phyloP scores from a whole-genome alignment of 768 basidiomycete genomes.

The Boletus rubropictus region DNA sequence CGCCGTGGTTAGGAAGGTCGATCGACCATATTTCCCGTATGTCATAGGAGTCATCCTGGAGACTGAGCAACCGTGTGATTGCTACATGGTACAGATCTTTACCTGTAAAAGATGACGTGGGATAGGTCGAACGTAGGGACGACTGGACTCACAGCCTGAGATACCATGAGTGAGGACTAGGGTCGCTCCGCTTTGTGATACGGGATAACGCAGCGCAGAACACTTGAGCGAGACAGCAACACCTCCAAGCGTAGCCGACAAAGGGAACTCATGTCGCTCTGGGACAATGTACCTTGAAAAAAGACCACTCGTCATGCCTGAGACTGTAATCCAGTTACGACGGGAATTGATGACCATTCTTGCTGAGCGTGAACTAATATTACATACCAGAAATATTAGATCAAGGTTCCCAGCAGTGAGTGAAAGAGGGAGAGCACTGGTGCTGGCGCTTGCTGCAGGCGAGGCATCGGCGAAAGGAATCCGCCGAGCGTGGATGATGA shows the following conservation, averaged over 20 bases:
- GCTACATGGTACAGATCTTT: constrained; percentile 27
- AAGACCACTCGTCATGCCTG: not conserved
- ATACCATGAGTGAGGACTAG: constrained; percentile 26
- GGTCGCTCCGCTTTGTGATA: constrained; percentile 22
- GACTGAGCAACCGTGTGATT: constrained; percentile 16
- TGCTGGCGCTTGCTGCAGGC: not conserved
- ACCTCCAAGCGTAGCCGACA: constrained; percentile 16
- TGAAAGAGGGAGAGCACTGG: not conserved
- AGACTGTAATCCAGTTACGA: not conserved
- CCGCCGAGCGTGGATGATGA: no score
- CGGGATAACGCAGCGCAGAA: constrained; percentile 22
- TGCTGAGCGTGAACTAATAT: no score
- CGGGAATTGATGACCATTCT: not conserved
- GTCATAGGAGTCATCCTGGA: constrained; percentile 10
- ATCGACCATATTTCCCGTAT: constrained; percentile 33
- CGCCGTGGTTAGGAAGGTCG: constrained; percentile 34
- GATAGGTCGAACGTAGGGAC: not conserved
- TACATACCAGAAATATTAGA: not conserved
- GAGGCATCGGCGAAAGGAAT: not conserved
- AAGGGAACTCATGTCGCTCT: constrained; percentile 17
- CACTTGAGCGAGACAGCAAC: constrained; percentile 15
- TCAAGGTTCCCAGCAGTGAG: no score
- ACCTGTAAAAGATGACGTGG: constrained; percentile 6
- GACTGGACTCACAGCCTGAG: constrained; percentile 20
- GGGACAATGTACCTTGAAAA: constrained; percentile 1